phyloP scores from a whole-genome alignment of 2,329 filamentous ascomycete species.

The Colletotrichum horii region DNA sequence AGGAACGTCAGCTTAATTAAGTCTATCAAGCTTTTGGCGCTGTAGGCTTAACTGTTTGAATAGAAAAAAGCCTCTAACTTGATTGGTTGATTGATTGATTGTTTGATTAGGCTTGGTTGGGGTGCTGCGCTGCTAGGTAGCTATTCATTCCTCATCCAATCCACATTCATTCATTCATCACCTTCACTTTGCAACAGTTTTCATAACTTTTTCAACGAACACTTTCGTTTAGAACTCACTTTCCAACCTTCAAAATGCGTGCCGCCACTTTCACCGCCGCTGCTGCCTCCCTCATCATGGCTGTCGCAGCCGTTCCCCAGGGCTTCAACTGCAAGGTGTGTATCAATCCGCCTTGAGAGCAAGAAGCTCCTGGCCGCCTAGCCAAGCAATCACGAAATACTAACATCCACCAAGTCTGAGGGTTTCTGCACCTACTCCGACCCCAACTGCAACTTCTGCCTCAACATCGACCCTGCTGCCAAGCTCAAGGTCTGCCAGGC shows the following conservation, averaged over 20 bases:
- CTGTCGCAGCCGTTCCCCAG: not conserved
- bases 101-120: no score
- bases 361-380: not conserved
- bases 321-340: not conserved
- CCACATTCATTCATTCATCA: not conserved
- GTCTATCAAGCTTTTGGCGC: no score
- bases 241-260: not conserved
- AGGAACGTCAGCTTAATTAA: no score
- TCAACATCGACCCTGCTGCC: not conserved
- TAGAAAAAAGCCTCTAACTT: no score
- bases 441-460: slow-evolving; percentile 6
- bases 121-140: no score
- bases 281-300: not conserved
- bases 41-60: no score
- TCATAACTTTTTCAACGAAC: not conserved
- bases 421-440: not conserved
- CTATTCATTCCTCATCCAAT: not conserved
- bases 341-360: not conserved
- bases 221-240: not conserved
- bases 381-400: not conserved
- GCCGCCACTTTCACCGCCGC: not conserved
- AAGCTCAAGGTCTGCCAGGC: not conserved
- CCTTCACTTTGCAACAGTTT: not conserved
- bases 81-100: no score
- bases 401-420: not conserved